Base-by-base conservation (phyloP, 2,329 filamentous ascomycete species). In the Coniochaeta pulveracea region DNA sequence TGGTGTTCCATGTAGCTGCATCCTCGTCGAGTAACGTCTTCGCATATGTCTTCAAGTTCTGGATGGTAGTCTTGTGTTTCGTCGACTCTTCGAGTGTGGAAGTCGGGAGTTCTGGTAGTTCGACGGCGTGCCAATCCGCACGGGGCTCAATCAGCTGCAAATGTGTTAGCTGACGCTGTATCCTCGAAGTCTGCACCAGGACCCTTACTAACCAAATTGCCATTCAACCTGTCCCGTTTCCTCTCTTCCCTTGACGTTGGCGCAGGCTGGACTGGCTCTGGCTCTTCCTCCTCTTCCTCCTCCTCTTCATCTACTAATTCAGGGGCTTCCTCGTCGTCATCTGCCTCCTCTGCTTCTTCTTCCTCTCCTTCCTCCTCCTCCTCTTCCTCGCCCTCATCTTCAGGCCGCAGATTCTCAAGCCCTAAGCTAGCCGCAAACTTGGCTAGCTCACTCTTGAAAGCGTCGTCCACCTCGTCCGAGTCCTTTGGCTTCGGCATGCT, bases 1-100 rank as follows among this genome's bases (percentile, higher is more conserved):
- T 79, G 17, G 76, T 72, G 35, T 69, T 69, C 58, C 95, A 98
- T 29, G 73, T 65, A 25, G 73, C 67, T 40, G 81, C 81, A 51
- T 98, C 91, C 17, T 75, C 66, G 34, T 93, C 78, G 14, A 96
- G 63, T 6, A 96, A 65, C 8, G 69, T 65, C 40, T 75, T 72
- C 4, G 85, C 86, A 54, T 93, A 76, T 10, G 75, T 60, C 47
- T 85, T 76, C 27, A 82, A 51, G 23, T 61, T 58, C 27, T 64
- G 57, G 17, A 73, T 58, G 10, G 62, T 56, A 11, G 56, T 46
- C 12, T 56, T 50, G 38, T 63, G 61, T 2, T 60, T 59, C 14
- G 53, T 56, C 19, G 60, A 47, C 23, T 69, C 57, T 28, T 69
- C 64, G n/a, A 60, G 57, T 1, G 49, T 51, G 3, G 64, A 61